These are phyloP conservation scores for Curvularia sp. DNA, from an alignment of 2,329 filamentous ascomycete genomes.

Conservation along the genomic window DNA sequence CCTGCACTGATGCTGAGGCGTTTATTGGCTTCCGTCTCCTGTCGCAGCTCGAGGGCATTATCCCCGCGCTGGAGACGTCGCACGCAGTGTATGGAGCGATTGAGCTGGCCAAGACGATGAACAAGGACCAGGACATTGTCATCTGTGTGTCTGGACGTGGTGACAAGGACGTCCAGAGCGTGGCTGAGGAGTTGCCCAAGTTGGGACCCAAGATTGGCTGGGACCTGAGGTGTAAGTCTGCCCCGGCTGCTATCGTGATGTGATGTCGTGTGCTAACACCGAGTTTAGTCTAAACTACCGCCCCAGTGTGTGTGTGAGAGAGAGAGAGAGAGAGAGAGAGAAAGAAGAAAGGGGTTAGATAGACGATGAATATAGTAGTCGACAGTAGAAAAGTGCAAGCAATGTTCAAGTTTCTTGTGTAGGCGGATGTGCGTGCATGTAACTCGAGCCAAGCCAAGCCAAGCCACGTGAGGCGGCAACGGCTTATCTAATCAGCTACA, in stretches of 20 bases:
- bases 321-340: too few species aligned
- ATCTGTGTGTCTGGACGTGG: constrained; percentile 92
- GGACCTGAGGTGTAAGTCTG: constrained; percentile 63
- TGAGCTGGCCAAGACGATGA: constrained; percentile 91
- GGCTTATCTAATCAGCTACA: not conserved
- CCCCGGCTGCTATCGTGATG: not conserved
- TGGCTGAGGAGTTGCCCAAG: constrained; percentile 89
- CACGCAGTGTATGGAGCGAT: constrained; percentile 91
- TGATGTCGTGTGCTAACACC: constrained; percentile 26
- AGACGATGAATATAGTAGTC: not conserved
- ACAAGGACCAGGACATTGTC: constrained; percentile 85
- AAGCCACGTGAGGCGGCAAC: not conserved
- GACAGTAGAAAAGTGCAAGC: not conserved
- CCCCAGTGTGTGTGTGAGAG: not conserved
- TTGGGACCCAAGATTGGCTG: constrained; percentile 86
- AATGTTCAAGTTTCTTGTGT: not conserved
- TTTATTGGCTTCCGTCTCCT: constrained; percentile 86
- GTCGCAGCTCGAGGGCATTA: constrained; percentile 91
- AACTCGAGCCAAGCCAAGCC: too few species aligned
- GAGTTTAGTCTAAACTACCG: constrained; percentile 32
- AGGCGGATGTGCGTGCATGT: not conserved
- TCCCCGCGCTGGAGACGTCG: constrained; percentile 90
- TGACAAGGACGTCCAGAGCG: constrained; percentile 98
- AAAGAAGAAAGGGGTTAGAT: not conserved
- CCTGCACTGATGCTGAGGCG: constrained; percentile 89